These are phyloP conservation scores for Xylariales sp. DNA, from an alignment of 2,329 filamentous ascomycete species.

Conservation along the genomic window DNA sequence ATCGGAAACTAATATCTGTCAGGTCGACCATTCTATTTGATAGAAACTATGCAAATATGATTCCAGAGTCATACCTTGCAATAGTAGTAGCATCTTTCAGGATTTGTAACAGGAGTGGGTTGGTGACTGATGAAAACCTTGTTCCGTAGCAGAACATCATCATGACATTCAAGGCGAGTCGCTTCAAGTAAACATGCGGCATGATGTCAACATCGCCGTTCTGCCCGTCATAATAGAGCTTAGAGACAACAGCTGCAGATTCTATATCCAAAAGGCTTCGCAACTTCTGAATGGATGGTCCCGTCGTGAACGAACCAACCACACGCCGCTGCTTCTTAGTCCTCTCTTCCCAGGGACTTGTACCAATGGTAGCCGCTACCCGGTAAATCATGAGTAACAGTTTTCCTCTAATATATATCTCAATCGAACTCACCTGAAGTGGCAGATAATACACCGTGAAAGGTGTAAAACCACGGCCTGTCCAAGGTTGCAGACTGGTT, in stretches of 20 bases:
- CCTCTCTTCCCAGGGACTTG: neutral
- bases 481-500: neutral
- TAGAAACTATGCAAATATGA: neutral
- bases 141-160: slow-evolving; percentile 1
- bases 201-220: neutral
- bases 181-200: neutral
- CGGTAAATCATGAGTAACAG: neutral
- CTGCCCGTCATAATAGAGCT: neutral
- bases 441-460: neutral
- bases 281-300: neutral
- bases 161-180: neutral
- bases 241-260: neutral
- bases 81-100: neutral
- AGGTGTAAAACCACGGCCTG: neutral
- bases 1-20: neutral
- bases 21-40: too few species aligned
- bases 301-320: neutral
- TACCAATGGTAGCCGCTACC: neutral
- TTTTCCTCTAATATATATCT: neutral
- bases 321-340: slow-evolving; percentile 1
- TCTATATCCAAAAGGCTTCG: neutral
- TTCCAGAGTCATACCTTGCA: neutral
- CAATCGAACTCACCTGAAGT: too few species aligned
- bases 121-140: neutral
- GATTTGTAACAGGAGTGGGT: neutral